Conservation (phyloP, 306 rosid genomes). For the Vigna trinervia region DNA sequence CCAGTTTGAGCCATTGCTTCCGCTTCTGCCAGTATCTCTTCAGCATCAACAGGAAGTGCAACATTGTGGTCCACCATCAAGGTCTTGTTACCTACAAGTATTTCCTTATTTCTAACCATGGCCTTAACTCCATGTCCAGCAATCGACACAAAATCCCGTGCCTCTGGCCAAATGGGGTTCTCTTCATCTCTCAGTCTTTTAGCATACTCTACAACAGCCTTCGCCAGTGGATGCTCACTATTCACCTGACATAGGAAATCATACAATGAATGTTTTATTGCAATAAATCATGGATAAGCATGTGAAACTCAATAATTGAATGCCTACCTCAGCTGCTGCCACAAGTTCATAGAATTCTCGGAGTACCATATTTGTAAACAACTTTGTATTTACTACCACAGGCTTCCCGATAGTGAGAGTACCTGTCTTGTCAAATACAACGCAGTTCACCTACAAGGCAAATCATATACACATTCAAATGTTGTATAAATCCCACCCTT, state of each 20-base stretch:
- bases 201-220: conserved; percentile 79
- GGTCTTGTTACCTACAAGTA: conserved; percentile 83
- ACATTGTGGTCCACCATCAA: conserved; percentile 59
- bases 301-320: conserved; percentile 11
- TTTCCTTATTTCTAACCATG: conserved; percentile 63
- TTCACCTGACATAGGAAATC: conserved; percentile 60
- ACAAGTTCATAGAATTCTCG: conserved; percentile 76
- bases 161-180: conserved; percentile 73
- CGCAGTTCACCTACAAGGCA: conserved; percentile 74
- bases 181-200: conserved; percentile 69
- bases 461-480: conserved; percentile 16
- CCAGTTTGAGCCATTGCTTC: conserved; percentile 88
- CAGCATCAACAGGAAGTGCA: conserved; percentile 61
- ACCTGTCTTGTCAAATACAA: conserved; percentile 92
- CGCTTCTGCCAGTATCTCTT: conserved; percentile 66
- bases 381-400: conserved; percentile 62
- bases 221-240: conserved; percentile 90
- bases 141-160: conserved; percentile 67
- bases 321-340: conserved; percentile 80
- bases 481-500: neutral
- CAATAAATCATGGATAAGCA: neutral
- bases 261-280: neutral
- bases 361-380: conserved; percentile 52
- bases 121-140: conserved; percentile 93
- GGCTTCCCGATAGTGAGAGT: conserved; percentile 91